These are phyloP conservation scores for Cercophora sp. DNA, from an alignment of 495 filamentous ascomycete genomes.

Conservation along the genomic window DNA sequence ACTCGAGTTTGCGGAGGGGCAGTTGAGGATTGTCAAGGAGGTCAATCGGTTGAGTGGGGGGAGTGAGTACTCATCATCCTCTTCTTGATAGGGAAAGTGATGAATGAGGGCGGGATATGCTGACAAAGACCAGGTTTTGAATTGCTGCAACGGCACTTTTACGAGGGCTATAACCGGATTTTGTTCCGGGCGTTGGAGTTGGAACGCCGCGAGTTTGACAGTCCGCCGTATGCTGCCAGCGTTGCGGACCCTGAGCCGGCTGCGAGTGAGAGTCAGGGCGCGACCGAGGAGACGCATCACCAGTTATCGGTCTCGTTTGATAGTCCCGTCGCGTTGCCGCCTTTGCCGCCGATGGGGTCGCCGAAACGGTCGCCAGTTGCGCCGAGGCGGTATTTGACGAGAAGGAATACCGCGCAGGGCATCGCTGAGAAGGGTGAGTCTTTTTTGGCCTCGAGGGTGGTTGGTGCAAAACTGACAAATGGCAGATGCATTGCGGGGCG, in stretches of 20 bases:
- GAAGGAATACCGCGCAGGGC: slow-evolving; percentile 15
- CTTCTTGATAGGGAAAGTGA: background rate
- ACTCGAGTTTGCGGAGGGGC: slow-evolving; percentile 29
- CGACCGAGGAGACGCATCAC: background rate
- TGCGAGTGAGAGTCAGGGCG: background rate
- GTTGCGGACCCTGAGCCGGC: background rate
- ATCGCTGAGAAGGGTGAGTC: background rate
- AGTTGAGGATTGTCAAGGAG: slow-evolving; percentile 26
- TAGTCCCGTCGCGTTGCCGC: background rate
- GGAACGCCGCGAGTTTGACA: slow-evolving; percentile 21
- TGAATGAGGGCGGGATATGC: no score
- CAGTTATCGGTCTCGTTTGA: slow-evolving; percentile 3
- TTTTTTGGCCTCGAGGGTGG: background rate
- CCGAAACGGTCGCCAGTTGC: background rate
- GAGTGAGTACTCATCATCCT: slow-evolving; percentile 9
- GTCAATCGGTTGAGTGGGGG: slow-evolving; percentile 23
- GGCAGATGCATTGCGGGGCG: background rate
- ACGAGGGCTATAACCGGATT: slow-evolving; percentile 28
- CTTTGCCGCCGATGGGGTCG: background rate
- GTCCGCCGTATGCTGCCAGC: slow-evolving; percentile 1
- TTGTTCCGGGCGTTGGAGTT: slow-evolving; percentile 26
- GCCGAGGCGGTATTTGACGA: background rate
- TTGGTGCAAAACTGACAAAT: background rate
- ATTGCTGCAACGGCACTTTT: slow-evolving; percentile 24
- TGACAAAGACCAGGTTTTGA: slow-evolving; percentile 14